Conservation (phyloP, 2,329 filamentous ascomycete species). For the Ceratocystis cacaofunesta region DNA sequence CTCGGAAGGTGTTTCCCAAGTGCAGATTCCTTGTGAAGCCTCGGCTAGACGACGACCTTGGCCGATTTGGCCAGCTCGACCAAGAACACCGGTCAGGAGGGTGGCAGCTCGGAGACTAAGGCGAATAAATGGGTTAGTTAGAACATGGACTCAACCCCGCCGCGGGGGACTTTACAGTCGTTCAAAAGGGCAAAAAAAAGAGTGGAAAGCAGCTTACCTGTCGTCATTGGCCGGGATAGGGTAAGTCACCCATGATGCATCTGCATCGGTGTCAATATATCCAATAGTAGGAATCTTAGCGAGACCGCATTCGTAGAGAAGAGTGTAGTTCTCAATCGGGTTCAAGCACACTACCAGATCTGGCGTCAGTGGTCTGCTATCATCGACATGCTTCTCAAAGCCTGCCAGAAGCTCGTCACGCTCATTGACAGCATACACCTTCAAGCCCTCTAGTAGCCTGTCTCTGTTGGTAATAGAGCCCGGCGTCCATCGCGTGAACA, state of each 20-base stretch:
- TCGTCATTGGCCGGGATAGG: constrained; percentile 95
- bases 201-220: constrained; percentile 40
- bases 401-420: constrained; percentile 45
- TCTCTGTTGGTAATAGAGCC: constrained; percentile 87
- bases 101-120: constrained; percentile 62
- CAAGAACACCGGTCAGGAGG: constrained; percentile 72
- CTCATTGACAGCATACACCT: constrained; percentile 62
- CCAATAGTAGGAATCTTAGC: constrained; percentile 88
- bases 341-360: constrained; percentile 90
- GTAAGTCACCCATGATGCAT: constrained; percentile 90
- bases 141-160: background rate
- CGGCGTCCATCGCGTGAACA: constrained; percentile 87
- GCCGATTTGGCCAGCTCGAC: constrained; percentile 67
- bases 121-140: constrained; percentile 17
- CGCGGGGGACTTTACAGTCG: background rate
- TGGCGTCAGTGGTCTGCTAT: constrained; percentile 56
- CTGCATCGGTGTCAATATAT: constrained; percentile 81
- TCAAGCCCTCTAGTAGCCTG: constrained; percentile 60
- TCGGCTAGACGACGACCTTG: constrained; percentile 49
- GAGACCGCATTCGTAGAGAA: constrained; percentile 80
- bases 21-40: constrained; percentile 46
- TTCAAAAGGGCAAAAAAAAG: background rate
- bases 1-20: constrained; percentile 41
- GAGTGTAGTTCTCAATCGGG: constrained; percentile 76
- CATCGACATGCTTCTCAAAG: constrained; percentile 49